Conservation (phyloP, 1,139 yeast species). For the Sugiyamaella grinbergsii region DNA sequence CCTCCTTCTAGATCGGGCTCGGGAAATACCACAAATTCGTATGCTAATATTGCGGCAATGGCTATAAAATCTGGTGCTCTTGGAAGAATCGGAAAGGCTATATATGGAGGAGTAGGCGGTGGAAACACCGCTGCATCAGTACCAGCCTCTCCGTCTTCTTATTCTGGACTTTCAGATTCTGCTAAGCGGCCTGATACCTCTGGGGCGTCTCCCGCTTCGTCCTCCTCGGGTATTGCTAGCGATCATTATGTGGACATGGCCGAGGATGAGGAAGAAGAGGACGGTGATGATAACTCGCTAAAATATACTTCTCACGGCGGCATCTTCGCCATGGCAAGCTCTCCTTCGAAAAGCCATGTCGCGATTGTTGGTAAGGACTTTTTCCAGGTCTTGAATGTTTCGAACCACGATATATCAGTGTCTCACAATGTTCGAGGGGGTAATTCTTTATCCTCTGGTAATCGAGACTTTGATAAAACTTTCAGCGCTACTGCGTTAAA, state of each 20-base stretch:
- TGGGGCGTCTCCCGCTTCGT: constrained; percentile 20
- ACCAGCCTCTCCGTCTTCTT: constrained; percentile 12
- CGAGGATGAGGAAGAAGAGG: constrained; percentile 7
- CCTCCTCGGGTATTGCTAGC: constrained; percentile 8
- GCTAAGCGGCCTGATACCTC: constrained; percentile 19
- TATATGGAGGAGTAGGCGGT: constrained; percentile 28
- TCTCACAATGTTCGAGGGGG: constrained; percentile 22
- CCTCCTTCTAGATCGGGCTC: constrained; percentile 1
- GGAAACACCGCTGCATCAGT: constrained; percentile 22
- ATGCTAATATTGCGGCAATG: constrained; percentile 34
- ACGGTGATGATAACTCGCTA: constrained; percentile 11
- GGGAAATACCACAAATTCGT: constrained; percentile 11
- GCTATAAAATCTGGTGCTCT: constrained; percentile 37
- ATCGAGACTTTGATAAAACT: constrained; percentile 37
- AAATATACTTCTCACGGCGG: constrained; percentile 34
- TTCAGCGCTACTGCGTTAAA: constrained; percentile 42
- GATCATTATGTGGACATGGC: constrained; percentile 2
- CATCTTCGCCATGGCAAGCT: constrained; percentile 39
- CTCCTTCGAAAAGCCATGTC: constrained; percentile 35
- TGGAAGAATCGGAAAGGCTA: constrained; percentile 40
- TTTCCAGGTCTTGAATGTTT: constrained; percentile 23
- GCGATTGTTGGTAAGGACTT: constrained; percentile 42
- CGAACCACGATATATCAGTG: constrained; percentile 16
- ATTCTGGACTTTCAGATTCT: constrained; percentile 10
- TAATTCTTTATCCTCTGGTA: constrained; percentile 26